phyloP scores from a whole-genome alignment of 352 stramenopile species.

The Phytophthora melonis region DNA sequence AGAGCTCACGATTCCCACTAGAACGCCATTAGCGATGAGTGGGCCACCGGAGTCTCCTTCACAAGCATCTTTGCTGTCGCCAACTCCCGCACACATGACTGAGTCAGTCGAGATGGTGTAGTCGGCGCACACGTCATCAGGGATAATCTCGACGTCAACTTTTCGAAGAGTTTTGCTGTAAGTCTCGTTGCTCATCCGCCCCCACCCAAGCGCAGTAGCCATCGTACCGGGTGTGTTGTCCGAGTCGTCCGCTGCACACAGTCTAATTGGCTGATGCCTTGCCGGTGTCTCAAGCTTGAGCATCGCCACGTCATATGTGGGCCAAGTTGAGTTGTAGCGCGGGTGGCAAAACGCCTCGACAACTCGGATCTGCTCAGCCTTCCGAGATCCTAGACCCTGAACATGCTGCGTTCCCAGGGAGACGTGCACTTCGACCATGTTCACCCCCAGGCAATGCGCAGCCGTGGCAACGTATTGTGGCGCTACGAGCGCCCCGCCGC shows the following conservation, averaged over 20 bases:
- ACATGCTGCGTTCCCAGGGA: background rate
- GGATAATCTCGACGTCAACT: too few species aligned
- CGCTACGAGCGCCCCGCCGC: background rate
- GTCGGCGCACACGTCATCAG: too few species aligned
- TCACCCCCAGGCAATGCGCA: background rate
- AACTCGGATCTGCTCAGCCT: background rate
- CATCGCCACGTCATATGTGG: background rate
- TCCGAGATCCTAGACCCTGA: background rate
- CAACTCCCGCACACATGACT: background rate
- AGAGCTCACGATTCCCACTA: slow-evolving; percentile 4
- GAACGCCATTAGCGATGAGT: background rate
- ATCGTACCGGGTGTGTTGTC: too few species aligned
- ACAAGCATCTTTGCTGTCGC: background rate
- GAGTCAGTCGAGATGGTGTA: background rate
- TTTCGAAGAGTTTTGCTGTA: too few species aligned
- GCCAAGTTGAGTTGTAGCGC: background rate
- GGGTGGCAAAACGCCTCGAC: background rate
- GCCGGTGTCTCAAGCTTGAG: too few species aligned
- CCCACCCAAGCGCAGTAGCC: too few species aligned
- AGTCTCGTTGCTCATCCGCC: too few species aligned
- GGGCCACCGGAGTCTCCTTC: slow-evolving; percentile 3
- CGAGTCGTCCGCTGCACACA: too few species aligned
- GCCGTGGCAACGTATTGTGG: background rate
- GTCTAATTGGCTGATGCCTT: too few species aligned
- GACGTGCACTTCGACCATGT: background rate